Conservation (phyloP, 495 filamentous ascomycete species). For the Xylaria sp. region DNA sequence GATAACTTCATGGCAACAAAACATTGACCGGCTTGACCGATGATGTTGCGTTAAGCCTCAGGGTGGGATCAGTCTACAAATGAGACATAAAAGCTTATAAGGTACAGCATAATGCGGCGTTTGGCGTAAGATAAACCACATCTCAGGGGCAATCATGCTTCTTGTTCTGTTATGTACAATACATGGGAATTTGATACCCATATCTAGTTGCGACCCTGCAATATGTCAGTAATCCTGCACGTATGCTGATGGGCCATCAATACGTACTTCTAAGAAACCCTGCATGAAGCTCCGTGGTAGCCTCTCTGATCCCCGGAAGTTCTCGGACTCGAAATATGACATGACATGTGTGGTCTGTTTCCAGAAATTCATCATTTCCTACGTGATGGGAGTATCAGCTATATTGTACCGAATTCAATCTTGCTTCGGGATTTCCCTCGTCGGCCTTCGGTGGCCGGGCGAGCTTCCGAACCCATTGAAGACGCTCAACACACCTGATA, state of each 20-base stretch:
- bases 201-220: conserved; percentile 60
- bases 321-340: conserved; percentile 94
- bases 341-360: conserved; percentile 95
- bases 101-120: conserved; percentile 41
- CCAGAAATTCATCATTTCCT: conserved; percentile 99
- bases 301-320: conserved; percentile 71
- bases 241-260: neutral
- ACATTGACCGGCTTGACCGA: conserved; percentile 16
- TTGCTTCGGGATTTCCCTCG: neutral
- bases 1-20: conserved; percentile 63
- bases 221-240: conserved; percentile 29
- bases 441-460: conserved; percentile 41
- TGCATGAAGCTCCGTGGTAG: conserved; percentile 88
- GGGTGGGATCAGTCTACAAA: conserved; percentile 16
- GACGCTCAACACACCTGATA: conserved; percentile 68
- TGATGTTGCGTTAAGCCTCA: neutral
- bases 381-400: conserved; percentile 12
- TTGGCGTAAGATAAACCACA: conserved; percentile 38
- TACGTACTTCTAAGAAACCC: conserved; percentile 85
- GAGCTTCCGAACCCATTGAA: neutral
- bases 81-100: conserved; percentile 17
- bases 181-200: conserved; percentile 28
- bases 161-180: conserved; percentile 48
- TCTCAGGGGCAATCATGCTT: conserved; percentile 34
- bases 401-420: neutral